Percentiles rank a stretch among this genome's conserved stretches.
Evolutionary conservation across 1,139 yeast genomes (phyloP).

Genomic region (Taphrina pruni): DNA sequence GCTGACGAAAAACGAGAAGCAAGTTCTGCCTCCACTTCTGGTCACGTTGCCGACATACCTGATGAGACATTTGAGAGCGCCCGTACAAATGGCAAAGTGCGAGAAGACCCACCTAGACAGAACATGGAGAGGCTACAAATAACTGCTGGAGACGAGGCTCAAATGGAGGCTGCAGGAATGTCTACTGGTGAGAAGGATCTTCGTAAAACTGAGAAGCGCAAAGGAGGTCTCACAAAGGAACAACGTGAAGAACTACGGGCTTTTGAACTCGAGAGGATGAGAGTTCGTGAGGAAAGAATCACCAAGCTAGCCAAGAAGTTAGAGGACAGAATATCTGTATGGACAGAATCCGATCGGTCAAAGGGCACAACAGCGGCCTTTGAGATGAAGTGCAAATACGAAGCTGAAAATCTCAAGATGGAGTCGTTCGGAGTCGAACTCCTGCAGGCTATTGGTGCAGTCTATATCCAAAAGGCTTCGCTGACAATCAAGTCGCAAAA

Average conservation of each 20-base stretch:
- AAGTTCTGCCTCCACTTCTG: constrained; percentile 60
- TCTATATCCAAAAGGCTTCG: constrained; percentile 71
- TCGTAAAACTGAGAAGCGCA: constrained; percentile 55
- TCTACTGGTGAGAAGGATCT: constrained; percentile 48
- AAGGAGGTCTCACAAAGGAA: constrained; percentile 55
- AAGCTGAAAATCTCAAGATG: constrained; percentile 87
- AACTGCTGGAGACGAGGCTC: constrained; percentile 43
- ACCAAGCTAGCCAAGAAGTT: constrained; percentile 68
- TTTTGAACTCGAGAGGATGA: constrained; percentile 76
- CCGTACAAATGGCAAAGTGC: constrained; percentile 1
- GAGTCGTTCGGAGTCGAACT: constrained; percentile 94
- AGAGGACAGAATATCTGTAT: constrained; percentile 68
- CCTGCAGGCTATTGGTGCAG: constrained; percentile 81
- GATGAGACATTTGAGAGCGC: not conserved
- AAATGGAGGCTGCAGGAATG: constrained; percentile 40
- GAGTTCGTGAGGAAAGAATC: constrained; percentile 74
- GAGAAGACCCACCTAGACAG: constrained; percentile 10
- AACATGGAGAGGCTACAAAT: constrained; percentile 39
- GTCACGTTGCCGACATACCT: not conserved
- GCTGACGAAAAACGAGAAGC: constrained; percentile 74
- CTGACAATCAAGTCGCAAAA: constrained; percentile 71
- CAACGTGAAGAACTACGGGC: constrained; percentile 66
- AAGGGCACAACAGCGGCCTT: constrained; percentile 72
- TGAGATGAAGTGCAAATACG: constrained; percentile 67
- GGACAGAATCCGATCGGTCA: constrained; percentile 82